Conservation (phyloP, 2,329 filamentous ascomycete species). For the Lasiodiplodia citricola region DNA sequence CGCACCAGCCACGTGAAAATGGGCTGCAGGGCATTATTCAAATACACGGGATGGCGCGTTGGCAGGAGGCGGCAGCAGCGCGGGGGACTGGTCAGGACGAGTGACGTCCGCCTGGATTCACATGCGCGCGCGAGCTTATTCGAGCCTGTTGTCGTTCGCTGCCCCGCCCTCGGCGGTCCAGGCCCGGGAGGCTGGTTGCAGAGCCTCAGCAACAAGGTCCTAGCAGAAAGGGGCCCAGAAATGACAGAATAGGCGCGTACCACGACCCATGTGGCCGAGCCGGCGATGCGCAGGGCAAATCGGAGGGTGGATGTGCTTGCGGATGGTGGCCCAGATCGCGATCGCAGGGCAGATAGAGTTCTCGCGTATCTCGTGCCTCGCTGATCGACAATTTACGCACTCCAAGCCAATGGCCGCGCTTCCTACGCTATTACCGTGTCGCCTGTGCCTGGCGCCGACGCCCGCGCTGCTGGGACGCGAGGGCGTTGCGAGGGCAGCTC, state of each 20-base stretch:
- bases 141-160: neutral
- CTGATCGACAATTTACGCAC: neutral
- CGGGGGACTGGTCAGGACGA: neutral
- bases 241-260: neutral
- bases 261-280: neutral
- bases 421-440: neutral
- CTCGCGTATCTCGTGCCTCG: constrained; percentile 17
- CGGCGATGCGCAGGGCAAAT: constrained; percentile 11
- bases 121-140: constrained; percentile 1
- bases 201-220: neutral
- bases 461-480: constrained; percentile 4
- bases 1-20: neutral
- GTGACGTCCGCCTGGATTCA: neutral
- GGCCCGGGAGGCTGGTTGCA: neutral
- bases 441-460: neutral
- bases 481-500: neutral
- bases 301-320: constrained; percentile 4
- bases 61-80: neutral
- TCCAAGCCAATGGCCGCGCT: constrained; percentile 1
- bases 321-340: constrained; percentile 3
- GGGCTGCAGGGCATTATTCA: neutral
- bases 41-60: neutral
- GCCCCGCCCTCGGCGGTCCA: neutral
- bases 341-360: constrained; percentile 20
- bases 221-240: neutral